These are phyloP conservation scores for Solanum hybrid DNA, from an alignment of 305 asterid genomes.

Conservation along the genomic window DNA sequence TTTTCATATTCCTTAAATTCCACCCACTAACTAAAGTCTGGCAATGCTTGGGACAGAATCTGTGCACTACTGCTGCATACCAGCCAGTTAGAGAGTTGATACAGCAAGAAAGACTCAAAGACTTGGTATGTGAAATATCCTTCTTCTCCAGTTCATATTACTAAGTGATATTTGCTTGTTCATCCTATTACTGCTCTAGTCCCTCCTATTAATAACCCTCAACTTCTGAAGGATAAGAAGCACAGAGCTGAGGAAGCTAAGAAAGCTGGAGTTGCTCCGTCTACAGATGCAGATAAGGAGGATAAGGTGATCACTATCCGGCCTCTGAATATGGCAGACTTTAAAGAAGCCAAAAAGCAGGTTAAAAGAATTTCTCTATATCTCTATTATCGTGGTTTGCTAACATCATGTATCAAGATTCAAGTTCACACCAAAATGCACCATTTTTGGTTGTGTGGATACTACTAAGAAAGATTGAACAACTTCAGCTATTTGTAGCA, in stretches of 20 bases:
- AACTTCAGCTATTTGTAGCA: not conserved
- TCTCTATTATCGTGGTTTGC: not conserved
- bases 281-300: slow-evolving; percentile 17
- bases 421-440: not conserved
- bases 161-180: not conserved
- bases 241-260: slow-evolving; percentile 24
- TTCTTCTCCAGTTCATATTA: not conserved
- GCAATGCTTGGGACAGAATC: slow-evolving; percentile 36
- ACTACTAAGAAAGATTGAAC: not conserved
- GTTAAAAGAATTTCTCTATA: slow-evolving; percentile 9
- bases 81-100: slow-evolving; percentile 68
- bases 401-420: not conserved
- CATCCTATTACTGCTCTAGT: not conserved
- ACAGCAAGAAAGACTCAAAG: slow-evolving; percentile 30
- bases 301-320: slow-evolving; percentile 45
- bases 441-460: not conserved
- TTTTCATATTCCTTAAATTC: not conserved
- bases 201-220: not conserved
- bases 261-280: slow-evolving; percentile 10
- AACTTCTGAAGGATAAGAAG: slow-evolving; percentile 38
- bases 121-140: slow-evolving; percentile 19
- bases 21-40: not conserved
- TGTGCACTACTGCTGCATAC: slow-evolving; percentile 68
- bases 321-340: slow-evolving; percentile 64
- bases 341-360: slow-evolving; percentile 73